These are phyloP conservation scores for Sabuloglossum arenarium DNA, from an alignment of 495 filamentous ascomycete species.

Conservation along the genomic window DNA sequence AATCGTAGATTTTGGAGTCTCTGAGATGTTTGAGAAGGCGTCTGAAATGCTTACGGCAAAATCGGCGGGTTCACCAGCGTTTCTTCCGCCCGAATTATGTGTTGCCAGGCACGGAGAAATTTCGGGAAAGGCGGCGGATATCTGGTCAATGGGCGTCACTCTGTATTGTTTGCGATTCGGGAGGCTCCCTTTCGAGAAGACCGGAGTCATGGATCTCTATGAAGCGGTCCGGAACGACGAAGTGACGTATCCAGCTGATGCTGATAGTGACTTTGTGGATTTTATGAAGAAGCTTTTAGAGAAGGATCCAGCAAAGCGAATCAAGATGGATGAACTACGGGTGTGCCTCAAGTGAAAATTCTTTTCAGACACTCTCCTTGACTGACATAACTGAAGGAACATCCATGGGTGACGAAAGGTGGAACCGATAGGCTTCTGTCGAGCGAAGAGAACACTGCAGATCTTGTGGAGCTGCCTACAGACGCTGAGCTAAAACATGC, in stretches of 20 bases:
- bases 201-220: slow-evolving; percentile 66
- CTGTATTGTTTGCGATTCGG: slow-evolving; percentile 87
- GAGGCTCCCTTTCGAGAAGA: slow-evolving; percentile 59
- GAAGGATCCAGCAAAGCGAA: slow-evolving; percentile 58
- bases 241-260: slow-evolving; percentile 14
- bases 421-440: slow-evolving; percentile 66
- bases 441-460: slow-evolving; percentile 66
- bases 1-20: slow-evolving; percentile 95
- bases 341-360: slow-evolving; percentile 32
- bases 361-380: background rate
- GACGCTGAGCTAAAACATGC: slow-evolving; percentile 76
- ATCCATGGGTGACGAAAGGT: slow-evolving; percentile 80
- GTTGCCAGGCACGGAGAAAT: slow-evolving; percentile 75
- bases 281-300: slow-evolving; percentile 46
- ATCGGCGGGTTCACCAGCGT: slow-evolving; percentile 86
- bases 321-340: slow-evolving; percentile 60
- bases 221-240: slow-evolving; percentile 60
- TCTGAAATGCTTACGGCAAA: slow-evolving; percentile 84
- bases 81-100: slow-evolving; percentile 84
- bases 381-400: slow-evolving; percentile 33
- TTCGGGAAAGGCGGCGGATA: slow-evolving; percentile 74
- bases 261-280: slow-evolving; percentile 42
- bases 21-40: slow-evolving; percentile 89
- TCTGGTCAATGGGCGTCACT: slow-evolving; percentile 97
- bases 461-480: slow-evolving; percentile 59